Conservation (phyloP, 2,329 filamentous ascomycete genomes). For the Fulvia fulva region DNA sequence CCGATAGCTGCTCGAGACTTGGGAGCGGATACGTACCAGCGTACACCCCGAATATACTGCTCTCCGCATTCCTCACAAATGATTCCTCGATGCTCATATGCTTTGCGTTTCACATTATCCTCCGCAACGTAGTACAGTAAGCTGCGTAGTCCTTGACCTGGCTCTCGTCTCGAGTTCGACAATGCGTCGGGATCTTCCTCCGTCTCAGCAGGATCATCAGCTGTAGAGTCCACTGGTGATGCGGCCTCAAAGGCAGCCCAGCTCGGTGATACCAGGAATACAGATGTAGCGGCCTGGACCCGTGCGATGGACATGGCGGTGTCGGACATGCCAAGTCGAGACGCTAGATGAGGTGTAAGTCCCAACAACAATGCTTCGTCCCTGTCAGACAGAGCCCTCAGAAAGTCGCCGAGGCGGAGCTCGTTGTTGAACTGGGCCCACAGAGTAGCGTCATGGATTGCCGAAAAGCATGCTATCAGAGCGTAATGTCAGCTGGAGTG, state of each 20-base stretch:
- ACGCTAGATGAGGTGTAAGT: no score
- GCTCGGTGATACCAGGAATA: conserved; percentile 11
- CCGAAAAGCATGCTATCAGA: neutral
- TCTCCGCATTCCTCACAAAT: conserved; percentile 86
- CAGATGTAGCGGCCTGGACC: conserved; percentile 15
- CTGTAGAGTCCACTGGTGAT: conserved; percentile 9
- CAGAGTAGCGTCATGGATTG: neutral
- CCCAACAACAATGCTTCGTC: neutral
- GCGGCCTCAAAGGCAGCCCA: conserved; percentile 8
- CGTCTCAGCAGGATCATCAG: conserved; percentile 25
- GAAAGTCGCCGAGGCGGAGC: neutral
- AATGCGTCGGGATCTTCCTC: conserved; percentile 23
- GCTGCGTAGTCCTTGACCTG: conserved; percentile 32
- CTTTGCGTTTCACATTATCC: conserved; percentile 81
- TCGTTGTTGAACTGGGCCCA: neutral
- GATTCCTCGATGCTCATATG: conserved; percentile 88
- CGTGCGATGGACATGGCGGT: neutral
- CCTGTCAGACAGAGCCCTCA: neutral
- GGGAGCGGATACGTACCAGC: conserved; percentile 56
- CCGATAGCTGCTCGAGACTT: no score
- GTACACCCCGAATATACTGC: conserved; percentile 83
- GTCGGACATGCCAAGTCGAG: neutral
- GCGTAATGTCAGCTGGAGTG: neutral
- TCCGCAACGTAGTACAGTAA: conserved; percentile 90
- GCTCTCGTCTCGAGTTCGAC: conserved; percentile 18